phyloP scores from a whole-genome alignment of 345 rosid species.

The Dimocarpus longan region DNA sequence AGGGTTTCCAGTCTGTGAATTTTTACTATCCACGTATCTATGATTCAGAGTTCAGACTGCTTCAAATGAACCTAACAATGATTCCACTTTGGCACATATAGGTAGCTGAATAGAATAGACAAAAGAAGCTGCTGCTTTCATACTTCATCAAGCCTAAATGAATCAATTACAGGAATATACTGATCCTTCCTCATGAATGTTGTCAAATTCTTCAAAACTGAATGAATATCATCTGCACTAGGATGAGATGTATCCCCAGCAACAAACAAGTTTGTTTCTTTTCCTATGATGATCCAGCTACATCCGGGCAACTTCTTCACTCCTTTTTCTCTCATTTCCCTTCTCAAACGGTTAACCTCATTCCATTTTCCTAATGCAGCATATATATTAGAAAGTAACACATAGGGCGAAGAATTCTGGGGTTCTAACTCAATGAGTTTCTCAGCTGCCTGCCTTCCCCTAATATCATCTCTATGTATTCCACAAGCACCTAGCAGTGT shows the following conservation, averaged over 20 bases:
- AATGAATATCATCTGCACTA: conserved; percentile 38
- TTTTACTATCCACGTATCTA: not conserved
- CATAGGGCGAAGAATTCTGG: conserved; percentile 73
- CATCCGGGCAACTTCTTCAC: conserved; percentile 82
- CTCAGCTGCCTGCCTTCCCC: conserved; percentile 70
- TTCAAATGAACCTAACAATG: not conserved
- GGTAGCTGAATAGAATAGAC: not conserved
- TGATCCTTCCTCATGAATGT: conserved; percentile 39
- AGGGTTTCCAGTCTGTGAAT: not conserved
- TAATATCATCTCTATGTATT: conserved; percentile 77
- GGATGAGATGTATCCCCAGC: conserved; percentile 81
- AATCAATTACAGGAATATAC: conserved; percentile 29
- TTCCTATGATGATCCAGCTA: conserved; percentile 80
- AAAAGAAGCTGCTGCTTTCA: conserved; percentile 7
- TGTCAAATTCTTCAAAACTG: conserved; percentile 49
- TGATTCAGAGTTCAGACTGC: not conserved
- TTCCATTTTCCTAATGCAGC: conserved; percentile 86
- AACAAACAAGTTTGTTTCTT: conserved; percentile 55
- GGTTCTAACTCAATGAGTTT: conserved; percentile 80
- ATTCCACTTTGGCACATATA: not conserved
- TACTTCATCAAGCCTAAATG: conserved; percentile 26
- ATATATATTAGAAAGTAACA: conserved; percentile 81
- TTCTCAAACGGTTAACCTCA: conserved; percentile 68
- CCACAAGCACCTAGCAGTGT: conserved; percentile 89
- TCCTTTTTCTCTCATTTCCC: conserved; percentile 75